A percentile compares a stretch with the other conserved stretches of the same genome.
These are phyloP conservation scores for Ophiocordyceps australis DNA, from an alignment of 2,329 filamentous ascomycete genomes.

Conservation along the genomic window DNA sequence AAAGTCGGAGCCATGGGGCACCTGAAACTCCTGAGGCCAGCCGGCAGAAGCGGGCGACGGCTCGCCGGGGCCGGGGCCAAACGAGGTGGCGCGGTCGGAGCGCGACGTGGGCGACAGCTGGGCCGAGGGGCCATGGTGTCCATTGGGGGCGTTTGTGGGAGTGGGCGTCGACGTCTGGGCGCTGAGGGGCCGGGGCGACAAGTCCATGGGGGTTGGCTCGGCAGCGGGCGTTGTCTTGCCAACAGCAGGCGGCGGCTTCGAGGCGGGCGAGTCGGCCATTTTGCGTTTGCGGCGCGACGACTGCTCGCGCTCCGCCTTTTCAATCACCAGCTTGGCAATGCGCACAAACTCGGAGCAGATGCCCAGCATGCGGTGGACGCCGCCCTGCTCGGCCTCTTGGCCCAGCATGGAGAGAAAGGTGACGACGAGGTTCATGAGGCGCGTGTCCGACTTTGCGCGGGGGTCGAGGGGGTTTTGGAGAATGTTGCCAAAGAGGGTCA, in stretches of 20 bases:
- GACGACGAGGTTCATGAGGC: constrained; percentile 83
- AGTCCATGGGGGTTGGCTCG: background rate
- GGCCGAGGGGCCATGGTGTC: constrained; percentile 4
- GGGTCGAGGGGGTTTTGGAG: constrained; percentile 87
- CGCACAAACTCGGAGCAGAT: constrained; percentile 94
- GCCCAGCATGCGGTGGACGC: constrained; percentile 82
- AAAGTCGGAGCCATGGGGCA: constrained; percentile 18
- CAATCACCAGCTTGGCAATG: constrained; percentile 78
- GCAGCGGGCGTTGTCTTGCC: background rate
- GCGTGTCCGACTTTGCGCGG: constrained; percentile 72
- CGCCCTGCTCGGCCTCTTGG: constrained; percentile 77
- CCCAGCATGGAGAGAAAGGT: constrained; percentile 79
- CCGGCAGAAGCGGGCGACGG: constrained; percentile 23
- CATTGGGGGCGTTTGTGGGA: constrained; percentile 1
- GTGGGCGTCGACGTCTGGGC: constrained; percentile 1
- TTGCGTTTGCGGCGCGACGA: constrained; percentile 72
- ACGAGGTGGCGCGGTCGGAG: constrained; percentile 7
- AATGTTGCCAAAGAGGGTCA: constrained; percentile 92
- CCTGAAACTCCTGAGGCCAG: constrained; percentile 28
- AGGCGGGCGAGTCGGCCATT: constrained; percentile 29
- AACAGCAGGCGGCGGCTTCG: constrained; percentile 1
- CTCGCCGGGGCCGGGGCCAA: constrained; percentile 11
- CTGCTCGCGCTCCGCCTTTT: constrained; percentile 77
- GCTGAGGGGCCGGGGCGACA: constrained; percentile 2
- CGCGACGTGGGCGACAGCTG: constrained; percentile 11